Conservation (phyloP, 2,329 filamentous ascomycete genomes). For the Sporothrix protearum region DNA sequence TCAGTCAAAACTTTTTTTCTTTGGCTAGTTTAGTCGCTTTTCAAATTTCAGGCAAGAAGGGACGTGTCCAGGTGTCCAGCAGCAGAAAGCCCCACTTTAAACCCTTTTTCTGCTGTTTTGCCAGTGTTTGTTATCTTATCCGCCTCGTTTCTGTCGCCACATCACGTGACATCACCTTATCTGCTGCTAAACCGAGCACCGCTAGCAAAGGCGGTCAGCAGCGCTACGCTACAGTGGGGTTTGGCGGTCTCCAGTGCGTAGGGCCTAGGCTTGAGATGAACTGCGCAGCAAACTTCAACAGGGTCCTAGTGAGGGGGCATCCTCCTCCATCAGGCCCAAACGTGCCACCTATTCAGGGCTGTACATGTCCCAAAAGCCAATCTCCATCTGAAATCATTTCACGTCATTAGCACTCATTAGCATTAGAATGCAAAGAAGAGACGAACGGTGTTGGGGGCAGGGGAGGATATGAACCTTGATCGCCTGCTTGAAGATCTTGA, state of each 20-base stretch:
- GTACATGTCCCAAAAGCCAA: slow-evolving; percentile 69
- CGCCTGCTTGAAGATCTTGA: slow-evolving; percentile 81
- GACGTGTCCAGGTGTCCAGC: background rate
- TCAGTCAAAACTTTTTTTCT: slow-evolving; percentile 27
- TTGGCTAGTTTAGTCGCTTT: slow-evolving; percentile 20
- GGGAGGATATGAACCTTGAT: slow-evolving; percentile 60
- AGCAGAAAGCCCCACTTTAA: slow-evolving; percentile 17
- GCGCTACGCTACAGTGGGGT: background rate
- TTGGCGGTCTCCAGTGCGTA: background rate
- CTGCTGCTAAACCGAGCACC: background rate
- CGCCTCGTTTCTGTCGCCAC: slow-evolving; percentile 23
- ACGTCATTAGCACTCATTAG: background rate
- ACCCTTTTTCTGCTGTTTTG: slow-evolving; percentile 28
- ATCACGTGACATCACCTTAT: slow-evolving; percentile 19
- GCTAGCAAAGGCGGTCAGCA: background rate
- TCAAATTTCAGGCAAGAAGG: slow-evolving; percentile 10
- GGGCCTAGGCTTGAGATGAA: background rate
- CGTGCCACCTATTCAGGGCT: slow-evolving; percentile 23
- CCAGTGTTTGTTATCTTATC: background rate
- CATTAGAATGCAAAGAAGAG: too few species aligned
- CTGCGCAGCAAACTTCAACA: background rate
- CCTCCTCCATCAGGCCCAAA: background rate
- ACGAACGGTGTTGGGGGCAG: background rate
- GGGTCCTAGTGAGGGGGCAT: too few species aligned
- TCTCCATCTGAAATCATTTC: slow-evolving; percentile 59